Evolutionary conservation across 1,284 basidiomycete genomes (phyloP).

Genomic region (Marasmius tenuissimus): DNA sequence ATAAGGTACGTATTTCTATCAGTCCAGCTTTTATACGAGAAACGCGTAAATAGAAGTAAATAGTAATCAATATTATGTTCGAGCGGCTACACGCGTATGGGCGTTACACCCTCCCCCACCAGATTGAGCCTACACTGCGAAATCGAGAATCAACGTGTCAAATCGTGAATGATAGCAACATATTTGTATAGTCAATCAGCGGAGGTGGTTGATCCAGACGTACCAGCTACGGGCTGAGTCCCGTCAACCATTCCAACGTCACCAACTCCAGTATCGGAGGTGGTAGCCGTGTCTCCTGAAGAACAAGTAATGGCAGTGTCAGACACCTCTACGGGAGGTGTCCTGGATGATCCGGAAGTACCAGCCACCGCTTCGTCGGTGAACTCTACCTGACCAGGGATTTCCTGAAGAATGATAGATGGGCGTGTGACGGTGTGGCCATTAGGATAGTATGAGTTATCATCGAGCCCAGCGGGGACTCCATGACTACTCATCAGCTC

Average conservation of each 20-base stretch:
- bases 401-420: not conserved
- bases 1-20: not conserved
- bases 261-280: no score
- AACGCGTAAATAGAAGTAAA: not conserved
- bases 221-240: no score
- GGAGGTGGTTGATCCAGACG: no score
- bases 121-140: not conserved
- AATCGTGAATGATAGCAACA: not conserved
- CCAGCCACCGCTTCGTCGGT: not conserved
- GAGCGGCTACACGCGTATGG: no score
- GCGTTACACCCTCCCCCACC: not conserved
- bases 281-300: no score
- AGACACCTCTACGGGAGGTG: not conserved
- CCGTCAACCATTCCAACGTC: no score
- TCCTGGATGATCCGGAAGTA: no score
- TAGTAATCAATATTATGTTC: not conserved
- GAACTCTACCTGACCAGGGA: not conserved
- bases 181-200: not conserved
- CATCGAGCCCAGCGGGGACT: not conserved
- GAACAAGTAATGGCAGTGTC: no score
- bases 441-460: not conserved
- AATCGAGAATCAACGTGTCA: not conserved
- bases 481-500: not conserved
- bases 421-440: not conserved
- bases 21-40: not conserved